phyloP scores from a whole-genome alignment of 805 yeast genomes.

The Lipomyces starkeyi region DNA sequence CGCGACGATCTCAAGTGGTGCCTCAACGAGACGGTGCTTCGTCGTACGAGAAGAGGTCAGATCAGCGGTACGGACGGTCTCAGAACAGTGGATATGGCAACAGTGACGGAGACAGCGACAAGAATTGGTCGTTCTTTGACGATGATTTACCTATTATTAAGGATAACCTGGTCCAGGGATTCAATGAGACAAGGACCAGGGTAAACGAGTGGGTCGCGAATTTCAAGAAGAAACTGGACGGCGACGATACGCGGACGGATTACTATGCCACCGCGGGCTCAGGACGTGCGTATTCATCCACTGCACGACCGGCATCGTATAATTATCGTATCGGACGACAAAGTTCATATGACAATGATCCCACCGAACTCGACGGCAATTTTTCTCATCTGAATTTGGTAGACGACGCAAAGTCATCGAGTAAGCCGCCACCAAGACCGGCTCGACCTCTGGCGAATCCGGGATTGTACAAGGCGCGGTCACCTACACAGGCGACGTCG shows the following conservation, averaged over 20 bases:
- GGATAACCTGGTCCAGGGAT: slow-evolving; percentile 71
- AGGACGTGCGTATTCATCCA: slow-evolving; percentile 6
- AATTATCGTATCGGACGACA: slow-evolving; percentile 31
- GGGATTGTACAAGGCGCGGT: slow-evolving; percentile 3
- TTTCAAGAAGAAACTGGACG: slow-evolving; percentile 59
- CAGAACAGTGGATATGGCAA: slow-evolving; percentile 13
- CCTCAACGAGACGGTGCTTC: slow-evolving; percentile 30
- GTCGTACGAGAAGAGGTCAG: slow-evolving; percentile 13
- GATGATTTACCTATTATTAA: slow-evolving; percentile 59
- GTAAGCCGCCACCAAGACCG: slow-evolving; percentile 45
- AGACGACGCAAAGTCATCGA: slow-evolving; percentile 44
- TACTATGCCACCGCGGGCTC: slow-evolving; percentile 18
- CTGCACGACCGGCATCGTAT: slow-evolving; percentile 13
- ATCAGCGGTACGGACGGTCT: slow-evolving; percentile 5
- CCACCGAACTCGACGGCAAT: slow-evolving; percentile 57
- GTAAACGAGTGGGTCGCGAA: slow-evolving; percentile 81
- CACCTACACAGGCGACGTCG: not conserved
- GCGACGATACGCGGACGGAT: slow-evolving; percentile 41
- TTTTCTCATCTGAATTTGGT: slow-evolving; percentile 57
- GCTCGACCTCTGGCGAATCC: slow-evolving; percentile 41
- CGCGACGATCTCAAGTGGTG: slow-evolving; percentile 5
- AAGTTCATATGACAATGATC: slow-evolving; percentile 58
- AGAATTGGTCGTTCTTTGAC: slow-evolving; percentile 45
- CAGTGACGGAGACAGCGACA: slow-evolving; percentile 13
- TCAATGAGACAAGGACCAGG: slow-evolving; percentile 79